Evolutionary conservation across 2,329 filamentous ascomycete species (phyloP).

Genomic region (Talaromyces marneffei): DNA sequence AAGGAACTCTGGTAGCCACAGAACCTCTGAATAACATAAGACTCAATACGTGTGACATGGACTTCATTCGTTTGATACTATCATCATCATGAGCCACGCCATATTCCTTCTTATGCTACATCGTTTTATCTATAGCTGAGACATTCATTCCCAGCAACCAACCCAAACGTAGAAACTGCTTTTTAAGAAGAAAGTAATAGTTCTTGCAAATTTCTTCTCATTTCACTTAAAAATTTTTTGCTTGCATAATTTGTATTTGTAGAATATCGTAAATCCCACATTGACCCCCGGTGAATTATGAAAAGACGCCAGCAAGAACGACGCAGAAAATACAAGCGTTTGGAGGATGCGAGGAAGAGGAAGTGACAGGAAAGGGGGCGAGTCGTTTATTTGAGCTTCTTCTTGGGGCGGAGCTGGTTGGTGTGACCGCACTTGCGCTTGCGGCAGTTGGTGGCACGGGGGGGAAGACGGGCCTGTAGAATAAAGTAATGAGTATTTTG

Average conservation of each 20-base stretch:
- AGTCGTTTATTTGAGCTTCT: slow-evolving; percentile 86
- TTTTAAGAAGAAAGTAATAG: not conserved
- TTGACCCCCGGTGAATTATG: slow-evolving; percentile 4
- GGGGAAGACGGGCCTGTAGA: slow-evolving; percentile 72
- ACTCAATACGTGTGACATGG: not conserved
- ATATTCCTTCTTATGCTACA: not conserved
- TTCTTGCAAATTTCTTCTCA: not conserved
- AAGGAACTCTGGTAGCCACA: no score
- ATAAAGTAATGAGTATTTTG: slow-evolving; percentile 1
- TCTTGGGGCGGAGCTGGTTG: slow-evolving; percentile 99
- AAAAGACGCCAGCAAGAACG: slow-evolving; percentile 10
- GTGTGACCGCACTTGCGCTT: slow-evolving; percentile 99
- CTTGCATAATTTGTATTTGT: slow-evolving; percentile 4
- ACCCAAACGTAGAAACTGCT: not conserved
- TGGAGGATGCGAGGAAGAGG: not conserved
- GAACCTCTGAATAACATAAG: not conserved
- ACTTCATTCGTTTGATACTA: slow-evolving; percentile 8
- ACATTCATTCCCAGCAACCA: not conserved
- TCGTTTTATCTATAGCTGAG: not conserved
- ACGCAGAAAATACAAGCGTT: slow-evolving; percentile 10
- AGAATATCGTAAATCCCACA: slow-evolving; percentile 1
- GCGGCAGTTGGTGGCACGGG: slow-evolving; percentile 99
- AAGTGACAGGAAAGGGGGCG: not conserved
- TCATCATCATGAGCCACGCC: slow-evolving; percentile 7
- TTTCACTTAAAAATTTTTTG: slow-evolving; percentile 4